Conservation (phyloP, 2,329 filamentous ascomycete genomes). For the Cladophialophora bantiana region DNA sequence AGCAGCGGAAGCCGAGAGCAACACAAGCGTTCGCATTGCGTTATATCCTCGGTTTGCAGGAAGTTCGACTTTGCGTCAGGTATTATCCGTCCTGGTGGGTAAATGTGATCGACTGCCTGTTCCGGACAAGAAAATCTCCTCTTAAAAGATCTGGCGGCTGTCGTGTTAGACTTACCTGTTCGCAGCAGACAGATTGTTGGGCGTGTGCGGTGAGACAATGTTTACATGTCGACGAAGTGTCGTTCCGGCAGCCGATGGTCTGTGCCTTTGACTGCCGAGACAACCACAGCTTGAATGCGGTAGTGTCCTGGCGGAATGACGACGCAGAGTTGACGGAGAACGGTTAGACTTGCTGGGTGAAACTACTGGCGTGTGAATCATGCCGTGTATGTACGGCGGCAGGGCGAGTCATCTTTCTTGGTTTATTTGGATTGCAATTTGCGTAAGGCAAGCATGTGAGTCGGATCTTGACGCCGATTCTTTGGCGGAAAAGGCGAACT, state of each 20-base stretch:
- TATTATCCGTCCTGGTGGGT: not conserved
- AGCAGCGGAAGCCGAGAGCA: not conserved
- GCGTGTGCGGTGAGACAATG: not conserved
- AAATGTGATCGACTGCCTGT: not conserved
- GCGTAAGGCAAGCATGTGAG: constrained; percentile 36
- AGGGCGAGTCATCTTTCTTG: constrained; percentile 32
- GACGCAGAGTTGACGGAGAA: constrained; percentile 22
- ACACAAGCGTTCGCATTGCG: not conserved
- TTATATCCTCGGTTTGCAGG: not conserved
- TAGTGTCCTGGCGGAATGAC: constrained; percentile 9
- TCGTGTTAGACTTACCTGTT: constrained; percentile 5
- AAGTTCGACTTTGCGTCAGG: not conserved
- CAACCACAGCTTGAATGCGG: not conserved
- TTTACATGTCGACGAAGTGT: constrained; percentile 16
- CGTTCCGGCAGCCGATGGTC: not conserved
- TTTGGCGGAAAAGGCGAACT: constrained; percentile 34
- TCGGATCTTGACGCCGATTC: constrained; percentile 33
- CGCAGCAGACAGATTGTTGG: not conserved
- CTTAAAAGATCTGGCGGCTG: not conserved
- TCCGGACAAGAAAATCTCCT: not conserved
- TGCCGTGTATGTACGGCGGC: constrained; percentile 31
- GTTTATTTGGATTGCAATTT: constrained; percentile 32
- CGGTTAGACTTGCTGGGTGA: constrained; percentile 24
- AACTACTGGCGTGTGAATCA: constrained; percentile 36
- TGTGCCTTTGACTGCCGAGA: constrained; percentile 4